Base-by-base conservation (phyloP, 2,329 filamentous ascomycete species). In the Sporothrix globosa region DNA sequence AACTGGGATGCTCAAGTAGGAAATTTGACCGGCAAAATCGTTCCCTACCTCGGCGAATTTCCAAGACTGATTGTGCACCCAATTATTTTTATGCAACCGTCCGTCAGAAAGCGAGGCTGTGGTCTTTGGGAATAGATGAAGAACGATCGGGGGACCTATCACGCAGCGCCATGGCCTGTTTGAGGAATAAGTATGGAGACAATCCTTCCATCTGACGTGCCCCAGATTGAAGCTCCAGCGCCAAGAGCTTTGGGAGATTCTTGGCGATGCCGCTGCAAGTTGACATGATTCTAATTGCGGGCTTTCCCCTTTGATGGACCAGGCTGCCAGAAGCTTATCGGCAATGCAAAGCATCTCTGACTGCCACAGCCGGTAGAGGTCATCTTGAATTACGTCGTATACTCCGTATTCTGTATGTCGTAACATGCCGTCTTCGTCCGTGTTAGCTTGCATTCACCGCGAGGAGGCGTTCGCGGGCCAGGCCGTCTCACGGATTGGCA, bases 401-500 rank as follows among this genome's bases (percentile, higher is more conserved):
- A 13, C 21, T 54, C 30, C 34, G 27, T 58, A 39, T 17, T 14
- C 7, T 34, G 24, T 19, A 24, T 21, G 30, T 24, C 10, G 9
- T 11, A 21, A 14, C 5, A 6, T 63, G 39, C n/a, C 2, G 17
- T 46, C n/a, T 27, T 46, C 58, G 54, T 58, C 54, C 30, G 58
- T 27, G 39, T 44, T 27, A 63, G 58, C n/a, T 27, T 63, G 34
- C 56, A 63, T 13, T 21, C 3, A 19, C 56, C 5, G 53, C 53
- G 27, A 34, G 2, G 41, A 65, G 11, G 41, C 13, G 60, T 48
- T 65, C 21, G 41, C 60, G 60, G 60, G 41, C 60, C 60, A 46
- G 24, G 41, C 60, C 61, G 61, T 44, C 61, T 67, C 30, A 54
- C 48, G 65, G 48, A 44, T 67, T 52, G 50, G 48, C 65, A 54